Evolutionary conservation across 2,329 filamentous ascomycete genomes (phyloP), one percentile per base, ranked within the genome.

Genomic region (Bisporella sp.): DNA sequence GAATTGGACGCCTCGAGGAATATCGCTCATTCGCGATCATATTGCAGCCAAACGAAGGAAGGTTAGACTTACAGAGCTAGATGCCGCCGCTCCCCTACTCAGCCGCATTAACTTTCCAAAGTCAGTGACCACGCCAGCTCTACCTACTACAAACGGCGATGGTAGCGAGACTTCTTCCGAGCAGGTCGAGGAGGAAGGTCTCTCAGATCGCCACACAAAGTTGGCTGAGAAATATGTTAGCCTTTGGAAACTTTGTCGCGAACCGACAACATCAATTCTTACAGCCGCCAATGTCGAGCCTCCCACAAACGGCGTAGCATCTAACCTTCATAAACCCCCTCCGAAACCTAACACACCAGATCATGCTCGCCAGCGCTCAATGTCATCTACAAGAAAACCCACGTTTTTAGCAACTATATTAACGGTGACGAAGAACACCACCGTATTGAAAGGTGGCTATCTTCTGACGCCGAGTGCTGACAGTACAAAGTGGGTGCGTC

Each of bases 21-120:
- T 97, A 3, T 95, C 89, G 0, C 72, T 99, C 1, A 85, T 99
- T n/a, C 82, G 84, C 51, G 93, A 99, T 68, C 96, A 85, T 62
- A 85, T 96, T 49, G 70, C 76, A 8, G 79, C 86, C 5, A 83
- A 83, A 53, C 89, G 87, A 68, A 85, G 87, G 63, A 83, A 83
- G 59, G 75, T 79, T 51, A 83, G 90, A 12, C 76, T 87, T 31
- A 82, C 84, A 6, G 92, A 96, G 62, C 84, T 97, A 39, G 88
- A 92, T 58, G 83, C 84, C 0, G 82, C 84, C 2, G 81, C 87
- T 56, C 78, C 79, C 11, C 73, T 85, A 31, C 70, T 92, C 12
- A 79, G 76, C 56, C 80, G 77, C 49, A 77, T 82, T 47, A 74
- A 75, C 3, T 59, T 73, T n/a, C 52, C 54, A 4, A 44, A 37